Percentiles rank a stretch among this genome's conserved stretches.
These are phyloP conservation scores for Murraya koenigii DNA, from an alignment of 345 rosid species.

Conservation along the genomic window DNA sequence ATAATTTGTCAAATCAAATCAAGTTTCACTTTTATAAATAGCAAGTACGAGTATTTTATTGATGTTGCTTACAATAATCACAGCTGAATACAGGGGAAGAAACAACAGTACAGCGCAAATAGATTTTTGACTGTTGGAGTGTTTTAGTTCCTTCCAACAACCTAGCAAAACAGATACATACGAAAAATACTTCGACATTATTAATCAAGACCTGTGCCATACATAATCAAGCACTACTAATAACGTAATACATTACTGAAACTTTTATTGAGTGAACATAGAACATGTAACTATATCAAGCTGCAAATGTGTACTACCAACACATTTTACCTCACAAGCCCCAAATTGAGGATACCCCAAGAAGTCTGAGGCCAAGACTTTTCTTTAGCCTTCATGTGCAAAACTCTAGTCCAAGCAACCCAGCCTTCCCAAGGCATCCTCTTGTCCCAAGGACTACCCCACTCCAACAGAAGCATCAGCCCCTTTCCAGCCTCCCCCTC, in stretches of 20 bases:
- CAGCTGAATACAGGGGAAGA: neutral
- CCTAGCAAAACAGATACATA: neutral
- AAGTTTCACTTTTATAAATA: neutral
- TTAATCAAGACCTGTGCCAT: neutral
- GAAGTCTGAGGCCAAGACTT: constrained; percentile 79
- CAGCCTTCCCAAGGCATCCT: constrained; percentile 95
- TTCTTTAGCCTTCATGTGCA: constrained; percentile 75
- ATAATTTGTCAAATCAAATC: neutral
- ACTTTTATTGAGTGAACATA: neutral
- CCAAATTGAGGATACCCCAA: constrained; percentile 79
- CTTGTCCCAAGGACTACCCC: constrained; percentile 98
- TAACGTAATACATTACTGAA: neutral
- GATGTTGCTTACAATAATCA: neutral
- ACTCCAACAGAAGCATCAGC: constrained; percentile 60
- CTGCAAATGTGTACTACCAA: neutral
- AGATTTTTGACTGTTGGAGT: neutral
- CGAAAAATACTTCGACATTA: neutral
- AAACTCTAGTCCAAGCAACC: constrained; percentile 84
- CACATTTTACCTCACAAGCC: constrained; percentile 56
- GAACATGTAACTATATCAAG: neutral
- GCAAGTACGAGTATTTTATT: neutral
- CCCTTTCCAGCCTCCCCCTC: constrained; percentile 65
- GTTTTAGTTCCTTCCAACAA: neutral
- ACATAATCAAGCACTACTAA: neutral
- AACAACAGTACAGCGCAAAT: neutral